Evolutionary conservation across 805 yeast species (phyloP).

Genomic region (Saccharomycopsis amapae): DNA sequence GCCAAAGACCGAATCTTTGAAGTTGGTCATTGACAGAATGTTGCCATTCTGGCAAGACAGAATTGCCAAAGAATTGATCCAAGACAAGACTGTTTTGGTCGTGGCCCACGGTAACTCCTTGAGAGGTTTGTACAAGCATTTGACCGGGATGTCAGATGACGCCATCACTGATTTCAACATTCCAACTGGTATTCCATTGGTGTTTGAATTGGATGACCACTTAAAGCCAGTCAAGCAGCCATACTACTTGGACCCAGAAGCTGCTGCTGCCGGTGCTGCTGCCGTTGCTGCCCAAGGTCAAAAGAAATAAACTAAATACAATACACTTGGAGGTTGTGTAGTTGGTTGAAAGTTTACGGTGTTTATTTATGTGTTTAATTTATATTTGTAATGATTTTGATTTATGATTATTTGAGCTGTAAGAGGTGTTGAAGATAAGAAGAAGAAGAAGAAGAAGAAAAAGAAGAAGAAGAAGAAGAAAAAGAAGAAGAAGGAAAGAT

Average conservation of each 20-base stretch:
- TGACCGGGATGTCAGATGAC: slow-evolving; percentile 85
- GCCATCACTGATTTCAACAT: slow-evolving; percentile 93
- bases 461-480: neutral
- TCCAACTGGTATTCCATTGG: slow-evolving; percentile 98
- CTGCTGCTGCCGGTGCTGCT: slow-evolving; percentile 99
- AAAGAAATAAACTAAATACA: slow-evolving; percentile 33
- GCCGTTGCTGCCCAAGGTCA: slow-evolving; percentile 97
- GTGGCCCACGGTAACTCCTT: slow-evolving; percentile 99
- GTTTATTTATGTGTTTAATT: too few relatives aligned
- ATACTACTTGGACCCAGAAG: slow-evolving; percentile 98
- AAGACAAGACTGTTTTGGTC: slow-evolving; percentile 82
- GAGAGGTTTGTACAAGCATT: slow-evolving; percentile 93
- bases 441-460: neutral
- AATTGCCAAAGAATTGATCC: slow-evolving; percentile 76
- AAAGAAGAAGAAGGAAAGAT: neutral
- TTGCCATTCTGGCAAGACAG: slow-evolving; percentile 96
- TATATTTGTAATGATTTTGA: neutral
- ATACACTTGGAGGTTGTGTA: neutral
- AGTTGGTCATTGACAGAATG: slow-evolving; percentile 91
- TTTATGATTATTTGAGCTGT: neutral
- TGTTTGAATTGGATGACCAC: slow-evolving; percentile 83
- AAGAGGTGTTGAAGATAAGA: neutral
- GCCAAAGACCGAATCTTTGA: slow-evolving; percentile 92
- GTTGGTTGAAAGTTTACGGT: too few relatives aligned
- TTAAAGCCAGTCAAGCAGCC: slow-evolving; percentile 88